Base-by-base conservation (phyloP, 2,329 filamentous ascomycete species). In the Thelonectria rubi region DNA sequence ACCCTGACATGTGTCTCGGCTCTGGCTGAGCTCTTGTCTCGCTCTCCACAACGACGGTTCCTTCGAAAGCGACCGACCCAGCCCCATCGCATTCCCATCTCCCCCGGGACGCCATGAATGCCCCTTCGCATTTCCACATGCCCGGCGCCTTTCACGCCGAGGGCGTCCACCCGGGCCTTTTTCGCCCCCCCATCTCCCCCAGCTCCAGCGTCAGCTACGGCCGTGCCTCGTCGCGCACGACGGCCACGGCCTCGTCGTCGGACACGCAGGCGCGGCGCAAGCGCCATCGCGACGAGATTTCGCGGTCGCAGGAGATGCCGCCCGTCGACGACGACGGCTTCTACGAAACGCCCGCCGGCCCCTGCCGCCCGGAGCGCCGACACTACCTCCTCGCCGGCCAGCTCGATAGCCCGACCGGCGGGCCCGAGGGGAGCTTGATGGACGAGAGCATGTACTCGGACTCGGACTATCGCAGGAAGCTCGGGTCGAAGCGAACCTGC, bases 401-500 rank as follows among this genome's bases (percentile, higher is more conserved):
- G 69, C 81, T 86, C 51, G 79, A 82, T 50, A 84, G 82, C 0
- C 81, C 82, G 0, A 75, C 72, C n/a, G 73, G 73, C 39, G 73
- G 69, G 5, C 64, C 65, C 9, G 69, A 70, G 2, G 71, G 75
- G 20, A 72, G 72, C 50, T 75, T 73, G 21, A 74, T 86, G 58
- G 83, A 82, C 17, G 83, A 86, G 55, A 86, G 84, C 72, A 76
- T 82, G 61, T 86, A 85, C 69, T 87, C 84, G 14, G 85, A 88
- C 63, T 74, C 83, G 18, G 82, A 86, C 67, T 87, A 86, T 69
- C 78, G 85, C 47, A 80, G 80, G 50, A 81, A 78, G 0, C 77
- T 87, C 2, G 84, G 84, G 1, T 81, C 84, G 0, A 83, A 81
- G 65, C 75, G 77, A 39, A 62, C 72, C 1, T 75, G 75, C 40